These are phyloP conservation scores for Gloeostereum incarnatum DNA, from an alignment of 768 basidiomycete genomes.

Conservation along the genomic window DNA sequence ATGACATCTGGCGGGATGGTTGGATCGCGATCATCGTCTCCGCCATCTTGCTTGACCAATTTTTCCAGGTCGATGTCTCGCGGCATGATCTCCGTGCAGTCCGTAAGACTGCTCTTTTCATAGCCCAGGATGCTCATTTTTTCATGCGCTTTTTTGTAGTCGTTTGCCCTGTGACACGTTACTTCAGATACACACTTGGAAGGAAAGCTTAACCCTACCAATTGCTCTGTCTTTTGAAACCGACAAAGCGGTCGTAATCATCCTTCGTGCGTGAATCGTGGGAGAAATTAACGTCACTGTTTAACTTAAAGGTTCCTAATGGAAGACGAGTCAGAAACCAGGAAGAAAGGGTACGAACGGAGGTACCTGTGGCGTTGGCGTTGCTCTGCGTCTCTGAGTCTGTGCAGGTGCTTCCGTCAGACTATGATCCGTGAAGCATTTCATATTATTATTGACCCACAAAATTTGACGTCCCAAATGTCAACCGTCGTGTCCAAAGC, in stretches of 20 bases:
- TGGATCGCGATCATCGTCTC: background rate
- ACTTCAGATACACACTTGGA: background rate
- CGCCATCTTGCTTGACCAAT: background rate
- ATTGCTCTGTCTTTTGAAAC: conserved; percentile 8
- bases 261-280: conserved; percentile 4
- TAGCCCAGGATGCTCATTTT: conserved; percentile 9
- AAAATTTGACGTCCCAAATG: conserved; percentile 10
- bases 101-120: conserved; percentile 4
- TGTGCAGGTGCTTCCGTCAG: background rate
- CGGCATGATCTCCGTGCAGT: conserved; percentile 12
- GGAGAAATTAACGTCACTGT: conserved; percentile 8
- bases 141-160: conserved; percentile 8
- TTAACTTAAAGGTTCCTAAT: conserved; percentile 4
- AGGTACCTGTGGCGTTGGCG: background rate
- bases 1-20: conserved; percentile 5
- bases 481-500: conserved; percentile 8
- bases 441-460: conserved; percentile 2
- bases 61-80: conserved; percentile 7
- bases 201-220: conserved; percentile 4
- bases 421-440: too few species aligned
- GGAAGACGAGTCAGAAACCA: background rate
- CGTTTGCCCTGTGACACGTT: conserved; percentile 6
- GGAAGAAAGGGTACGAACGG: background rate
- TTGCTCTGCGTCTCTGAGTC: conserved; percentile 4
- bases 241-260: conserved; percentile 8